phyloP scores from a whole-genome alignment of 2,329 filamentous ascomycete species.

The Aureobasidium uvarum region DNA sequence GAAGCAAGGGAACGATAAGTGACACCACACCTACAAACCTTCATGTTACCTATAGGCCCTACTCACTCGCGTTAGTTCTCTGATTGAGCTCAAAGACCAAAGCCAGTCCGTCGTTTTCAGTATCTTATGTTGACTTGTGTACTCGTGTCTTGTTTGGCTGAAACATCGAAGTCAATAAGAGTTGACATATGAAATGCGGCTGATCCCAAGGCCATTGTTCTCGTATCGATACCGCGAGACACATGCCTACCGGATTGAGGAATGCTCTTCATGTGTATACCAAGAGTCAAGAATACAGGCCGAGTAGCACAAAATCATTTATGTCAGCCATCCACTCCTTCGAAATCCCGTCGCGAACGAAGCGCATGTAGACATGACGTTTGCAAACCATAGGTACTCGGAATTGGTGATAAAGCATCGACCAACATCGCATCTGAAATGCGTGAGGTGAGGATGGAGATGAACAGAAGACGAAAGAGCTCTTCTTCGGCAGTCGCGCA shows the following conservation, averaged over 20 bases:
- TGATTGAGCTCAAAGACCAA: too few relatives aligned
- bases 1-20: conserved; percentile 14
- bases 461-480: background rate
- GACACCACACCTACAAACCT: background rate
- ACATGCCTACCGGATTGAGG: conserved; percentile 9
- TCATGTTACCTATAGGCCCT: background rate
- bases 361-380: background rate
- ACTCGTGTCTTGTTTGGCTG: background rate
- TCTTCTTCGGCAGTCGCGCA: background rate
- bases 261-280: conserved; percentile 1
- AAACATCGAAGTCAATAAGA: background rate
- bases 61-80: too few relatives aligned
- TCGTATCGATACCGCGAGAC: conserved; percentile 9
- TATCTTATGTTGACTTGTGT: background rate
- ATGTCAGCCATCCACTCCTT: background rate
- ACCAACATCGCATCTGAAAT: too few relatives aligned
- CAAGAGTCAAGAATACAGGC: background rate
- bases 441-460: background rate
- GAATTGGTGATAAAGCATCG: too few relatives aligned
- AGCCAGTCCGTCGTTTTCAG: background rate
- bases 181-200: background rate
- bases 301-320: background rate
- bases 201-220: conserved; percentile 5
- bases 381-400: background rate
- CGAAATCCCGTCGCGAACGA: too few relatives aligned